phyloP scores from a whole-genome alignment of 208 protist genomes.

The Endotrypanum monterogeii region DNA sequence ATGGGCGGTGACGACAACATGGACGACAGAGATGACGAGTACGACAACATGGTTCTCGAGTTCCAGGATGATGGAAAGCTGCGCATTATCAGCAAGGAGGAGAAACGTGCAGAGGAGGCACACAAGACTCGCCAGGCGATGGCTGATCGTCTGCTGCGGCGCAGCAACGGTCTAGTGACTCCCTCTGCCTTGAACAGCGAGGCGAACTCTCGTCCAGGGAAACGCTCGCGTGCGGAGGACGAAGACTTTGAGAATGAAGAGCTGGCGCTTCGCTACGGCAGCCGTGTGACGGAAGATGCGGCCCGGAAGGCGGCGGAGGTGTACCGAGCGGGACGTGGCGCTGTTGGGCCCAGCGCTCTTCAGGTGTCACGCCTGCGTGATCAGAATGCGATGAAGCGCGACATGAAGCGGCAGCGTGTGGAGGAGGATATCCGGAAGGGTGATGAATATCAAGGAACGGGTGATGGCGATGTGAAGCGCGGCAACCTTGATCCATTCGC shows the following conservation, averaged over 20 bases:
- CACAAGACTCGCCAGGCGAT: constrained; percentile 48
- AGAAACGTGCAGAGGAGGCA: constrained; percentile 64
- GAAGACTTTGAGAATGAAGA: constrained; percentile 90
- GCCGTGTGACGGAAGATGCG: constrained; percentile 50
- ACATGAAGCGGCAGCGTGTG: constrained; percentile 75
- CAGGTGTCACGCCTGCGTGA: constrained; percentile 62
- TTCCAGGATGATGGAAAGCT: constrained; percentile 78
- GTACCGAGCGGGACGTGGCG: constrained; percentile 30
- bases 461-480: constrained; percentile 82
- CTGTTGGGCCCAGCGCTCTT: constrained; percentile 21
- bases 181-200: constrained; percentile 60
- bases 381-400: constrained; percentile 62
- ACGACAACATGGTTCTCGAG: constrained; percentile 82
- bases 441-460: constrained; percentile 81
- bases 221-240: constrained; percentile 63
- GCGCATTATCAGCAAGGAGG: constrained; percentile 78
- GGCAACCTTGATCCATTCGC: constrained; percentile 88
- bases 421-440: constrained; percentile 88
- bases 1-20: constrained; percentile 9
- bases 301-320: constrained; percentile 33
- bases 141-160: constrained; percentile 70
- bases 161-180: constrained; percentile 40
- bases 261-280: constrained; percentile 73
- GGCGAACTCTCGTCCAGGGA: constrained; percentile 42
- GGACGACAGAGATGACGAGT: constrained; percentile 54